Percentiles rank a stretch among this genome's conserved stretches.
These are phyloP conservation scores for Volvox reticuliferus DNA, from an alignment of 139 green algal genomes.

Conservation along the genomic window DNA sequence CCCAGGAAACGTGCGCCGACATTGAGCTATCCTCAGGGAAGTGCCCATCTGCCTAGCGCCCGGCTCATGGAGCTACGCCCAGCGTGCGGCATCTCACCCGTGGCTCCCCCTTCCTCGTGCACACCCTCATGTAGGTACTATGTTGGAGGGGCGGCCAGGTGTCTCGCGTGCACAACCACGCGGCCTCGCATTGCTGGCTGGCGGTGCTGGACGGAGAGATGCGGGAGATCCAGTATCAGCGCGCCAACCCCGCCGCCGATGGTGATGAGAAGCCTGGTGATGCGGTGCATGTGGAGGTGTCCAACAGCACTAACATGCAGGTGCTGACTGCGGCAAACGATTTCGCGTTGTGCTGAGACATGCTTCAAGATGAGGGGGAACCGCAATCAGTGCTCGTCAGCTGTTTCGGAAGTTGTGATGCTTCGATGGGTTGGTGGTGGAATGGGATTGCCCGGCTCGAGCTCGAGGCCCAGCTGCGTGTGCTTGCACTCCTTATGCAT, in stretches of 20 bases:
- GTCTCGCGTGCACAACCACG: slow-evolving; percentile 61
- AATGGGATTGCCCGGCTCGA: too few species aligned
- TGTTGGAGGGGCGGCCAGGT: slow-evolving; percentile 61
- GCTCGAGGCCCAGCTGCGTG: too few species aligned
- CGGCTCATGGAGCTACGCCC: neutral
- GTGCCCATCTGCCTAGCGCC: neutral
- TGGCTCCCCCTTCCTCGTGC: neutral
- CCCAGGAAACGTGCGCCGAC: neutral
- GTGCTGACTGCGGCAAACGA: neutral
- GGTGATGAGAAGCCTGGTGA: neutral
- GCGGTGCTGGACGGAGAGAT: slow-evolving; percentile 38
- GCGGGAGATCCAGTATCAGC: slow-evolving; percentile 54
- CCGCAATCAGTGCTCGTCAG: too few species aligned
- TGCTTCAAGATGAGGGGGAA: neutral
- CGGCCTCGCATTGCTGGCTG: slow-evolving; percentile 51
- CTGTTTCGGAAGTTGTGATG: neutral
- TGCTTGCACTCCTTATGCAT: too few species aligned
- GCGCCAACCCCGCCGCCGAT: neutral
- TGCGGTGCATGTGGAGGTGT: slow-evolving; percentile 2
- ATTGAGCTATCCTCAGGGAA: neutral
- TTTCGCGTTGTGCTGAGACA: too few species aligned
- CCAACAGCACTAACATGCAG: slow-evolving; percentile 6
- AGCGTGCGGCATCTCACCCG: neutral
- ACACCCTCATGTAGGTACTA: slow-evolving; percentile 37
- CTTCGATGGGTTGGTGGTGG: neutral